Percentiles rank a stretch among this genome's conserved stretches.
Evolutionary conservation across 306 rosid genomes (phyloP).

Genomic region (Sindora glabra): DNA sequence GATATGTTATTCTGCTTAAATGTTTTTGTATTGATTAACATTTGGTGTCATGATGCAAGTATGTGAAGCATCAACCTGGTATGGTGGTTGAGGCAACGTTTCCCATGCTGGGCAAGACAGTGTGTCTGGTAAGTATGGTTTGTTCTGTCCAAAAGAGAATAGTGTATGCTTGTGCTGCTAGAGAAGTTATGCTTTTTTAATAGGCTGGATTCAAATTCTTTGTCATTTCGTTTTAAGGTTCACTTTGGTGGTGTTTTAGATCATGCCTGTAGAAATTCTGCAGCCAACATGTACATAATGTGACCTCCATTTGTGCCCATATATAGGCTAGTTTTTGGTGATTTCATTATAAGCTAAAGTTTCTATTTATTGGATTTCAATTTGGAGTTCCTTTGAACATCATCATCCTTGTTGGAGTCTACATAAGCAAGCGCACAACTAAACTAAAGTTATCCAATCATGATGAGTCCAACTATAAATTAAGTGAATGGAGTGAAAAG

Average conservation of each 20-base stretch:
- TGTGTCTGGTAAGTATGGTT: no score
- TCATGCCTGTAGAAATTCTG: neutral
- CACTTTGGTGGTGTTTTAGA: slow-evolving; percentile 23
- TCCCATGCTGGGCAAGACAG: no score
- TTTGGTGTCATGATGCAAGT: no score
- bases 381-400: slow-evolving; percentile 13
- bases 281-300: slow-evolving; percentile 2
- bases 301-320: neutral
- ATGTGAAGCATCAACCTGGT: no score
- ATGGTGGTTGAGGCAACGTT: no score
- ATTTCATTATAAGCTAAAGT: no score
- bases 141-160: slow-evolving; percentile 4
- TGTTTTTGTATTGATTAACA: no score
- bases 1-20: no score
- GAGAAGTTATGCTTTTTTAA: slow-evolving; percentile 2
- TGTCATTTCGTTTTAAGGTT: slow-evolving; percentile 21
- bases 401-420: neutral
- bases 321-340: neutral
- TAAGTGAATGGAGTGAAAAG: no score
- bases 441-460: no score
- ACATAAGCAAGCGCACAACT: neutral
- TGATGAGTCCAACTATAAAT: no score
- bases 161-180: slow-evolving; percentile 13
- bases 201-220: slow-evolving; percentile 30
- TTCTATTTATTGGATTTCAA: neutral